Percentiles rank a stretch among this genome's conserved stretches.
Conservation (phyloP, 306 rosid species). For the Vigna hirtella region DNA sequence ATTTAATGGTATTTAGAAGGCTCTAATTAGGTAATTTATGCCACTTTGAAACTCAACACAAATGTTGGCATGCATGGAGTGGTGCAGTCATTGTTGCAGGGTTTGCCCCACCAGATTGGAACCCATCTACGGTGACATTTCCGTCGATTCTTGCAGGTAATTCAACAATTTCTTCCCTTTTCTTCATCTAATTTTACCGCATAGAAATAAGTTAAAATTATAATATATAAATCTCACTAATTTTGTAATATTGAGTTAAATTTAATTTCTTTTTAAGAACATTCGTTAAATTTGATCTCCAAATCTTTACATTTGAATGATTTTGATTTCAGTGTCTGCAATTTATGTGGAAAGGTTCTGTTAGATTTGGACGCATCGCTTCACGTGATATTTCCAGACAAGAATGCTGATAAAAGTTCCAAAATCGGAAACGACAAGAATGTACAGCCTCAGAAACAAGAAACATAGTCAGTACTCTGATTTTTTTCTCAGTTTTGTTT, state of each 20-base stretch:
- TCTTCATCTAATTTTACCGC: neutral
- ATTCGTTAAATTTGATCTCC: neutral
- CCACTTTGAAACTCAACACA: neutral
- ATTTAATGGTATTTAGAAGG: neutral
- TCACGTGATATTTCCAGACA: neutral
- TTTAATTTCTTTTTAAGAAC: too few relatives aligned
- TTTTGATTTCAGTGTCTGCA: slow-evolving; percentile 36
- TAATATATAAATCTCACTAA: too few relatives aligned
- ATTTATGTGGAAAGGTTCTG: slow-evolving; percentile 40
- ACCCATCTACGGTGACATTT: slow-evolving; percentile 1
- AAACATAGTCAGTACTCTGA: slow-evolving; percentile 4
- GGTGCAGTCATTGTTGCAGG: slow-evolving; percentile 28
- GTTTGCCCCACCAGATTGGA: slow-evolving; percentile 25
- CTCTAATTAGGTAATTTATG: neutral
- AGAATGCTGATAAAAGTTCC: neutral
- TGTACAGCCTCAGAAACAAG: neutral
- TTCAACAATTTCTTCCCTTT: neutral
- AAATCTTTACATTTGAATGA: neutral
- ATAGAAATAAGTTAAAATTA: too few relatives aligned
- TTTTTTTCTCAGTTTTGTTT: too few relatives aligned
- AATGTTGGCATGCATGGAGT: slow-evolving; percentile 1
- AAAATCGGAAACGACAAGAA: neutral
- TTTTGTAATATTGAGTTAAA: too few relatives aligned
- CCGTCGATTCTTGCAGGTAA: neutral
- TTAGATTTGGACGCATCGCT: neutral